Base-by-base conservation (phyloP, 345 rosid genomes). In the Atalantia buxifolia region DNA sequence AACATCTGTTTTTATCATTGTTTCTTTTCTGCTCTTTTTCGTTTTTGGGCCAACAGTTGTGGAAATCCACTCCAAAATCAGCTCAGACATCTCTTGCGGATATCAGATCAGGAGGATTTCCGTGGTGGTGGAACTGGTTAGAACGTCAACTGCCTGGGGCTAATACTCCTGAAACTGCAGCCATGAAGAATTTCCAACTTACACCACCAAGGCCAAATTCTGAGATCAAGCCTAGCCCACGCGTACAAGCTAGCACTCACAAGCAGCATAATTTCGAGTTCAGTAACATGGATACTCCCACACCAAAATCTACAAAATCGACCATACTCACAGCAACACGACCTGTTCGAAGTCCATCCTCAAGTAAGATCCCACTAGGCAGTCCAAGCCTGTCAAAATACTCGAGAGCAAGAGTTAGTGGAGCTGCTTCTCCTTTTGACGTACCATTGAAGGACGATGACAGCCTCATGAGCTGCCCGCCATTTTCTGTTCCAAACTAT, bases 41-140 rank as follows among this genome's bases (percentile, higher is more conserved):
- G 1, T 42, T 45, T 45, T 45, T 42, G 14, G 50, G 30, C 59
- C 22, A 13, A 33, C 82, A 95, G 96, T 71, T 85, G 66, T 91
- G 94, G 92, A 92, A 87, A 77, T 78, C 87, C 66, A 85, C 86
- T 74, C 88, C 88, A 0, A 93, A 79, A 77, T 85, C 93, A 31
- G 83, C 82, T 42, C 92, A 88, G 57, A 70, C 82, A 42, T 72
- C 84, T 57, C 38, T 68, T 4, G 63, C 75, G 19, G 90, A 93
- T 76, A 85, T 85, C 79, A 87, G 89, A 70, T 48, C 93, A 5
- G 90, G 86, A 0, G 93, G 90, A 33, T 86, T 86, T 76, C 97
- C 99, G 27, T 90, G 94, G 95, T 96, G 99, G 99, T 96, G 97
- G 97, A 96, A 90, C 85, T 94, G 97, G 97, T 79, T 91, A 69